A percentile compares a stretch with the other conserved stretches of the same genome.
phyloP scores from a whole-genome alignment of 768 basidiomycete species.

The Trametopsis cervina region DNA sequence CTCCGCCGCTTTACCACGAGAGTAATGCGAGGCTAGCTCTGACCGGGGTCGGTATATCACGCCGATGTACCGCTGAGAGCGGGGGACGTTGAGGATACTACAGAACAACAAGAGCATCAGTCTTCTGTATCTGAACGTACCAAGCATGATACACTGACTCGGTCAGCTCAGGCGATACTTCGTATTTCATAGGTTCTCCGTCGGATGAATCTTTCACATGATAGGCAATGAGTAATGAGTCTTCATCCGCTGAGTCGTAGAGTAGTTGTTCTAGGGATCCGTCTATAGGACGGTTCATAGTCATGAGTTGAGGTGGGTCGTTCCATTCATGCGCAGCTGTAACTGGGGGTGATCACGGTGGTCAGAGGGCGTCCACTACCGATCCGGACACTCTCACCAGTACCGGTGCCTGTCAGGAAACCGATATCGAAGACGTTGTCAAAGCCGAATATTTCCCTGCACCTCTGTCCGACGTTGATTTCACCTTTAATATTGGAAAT shows the following conservation, averaged over 20 bases:
- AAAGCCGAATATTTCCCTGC: conserved; percentile 22
- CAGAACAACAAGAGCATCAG: too few relatives aligned
- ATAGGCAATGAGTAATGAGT: conserved; percentile 17
- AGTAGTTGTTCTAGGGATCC: conserved; percentile 19
- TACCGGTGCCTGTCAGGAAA: conserved; percentile 22
- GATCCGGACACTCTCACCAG: conserved; percentile 9
- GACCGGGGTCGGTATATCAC: conserved; percentile 23
- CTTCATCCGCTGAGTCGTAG: conserved; percentile 15
- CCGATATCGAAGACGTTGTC: conserved; percentile 24
- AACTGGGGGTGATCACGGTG: conserved; percentile 9
- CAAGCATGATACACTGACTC: conserved; percentile 13
- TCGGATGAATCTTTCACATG: conserved; percentile 10
- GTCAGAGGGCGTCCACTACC: neutral
- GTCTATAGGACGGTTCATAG: conserved; percentile 18
- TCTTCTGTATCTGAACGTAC: neutral
- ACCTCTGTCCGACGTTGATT: conserved; percentile 24
- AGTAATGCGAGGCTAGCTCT: conserved; percentile 24
- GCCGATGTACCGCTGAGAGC: conserved; percentile 24
- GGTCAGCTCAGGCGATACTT: conserved; percentile 14
- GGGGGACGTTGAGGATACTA: conserved; percentile 18
- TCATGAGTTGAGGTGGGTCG: conserved; percentile 18
- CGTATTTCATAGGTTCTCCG: conserved; percentile 14
- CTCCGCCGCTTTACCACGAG: conserved; percentile 18
- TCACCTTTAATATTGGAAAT: conserved; percentile 15
- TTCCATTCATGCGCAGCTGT: conserved; percentile 24